Evolutionary conservation across 192 early-diverging fungal genomes (phyloP).

Genomic region (Podila epicladia): DNA sequence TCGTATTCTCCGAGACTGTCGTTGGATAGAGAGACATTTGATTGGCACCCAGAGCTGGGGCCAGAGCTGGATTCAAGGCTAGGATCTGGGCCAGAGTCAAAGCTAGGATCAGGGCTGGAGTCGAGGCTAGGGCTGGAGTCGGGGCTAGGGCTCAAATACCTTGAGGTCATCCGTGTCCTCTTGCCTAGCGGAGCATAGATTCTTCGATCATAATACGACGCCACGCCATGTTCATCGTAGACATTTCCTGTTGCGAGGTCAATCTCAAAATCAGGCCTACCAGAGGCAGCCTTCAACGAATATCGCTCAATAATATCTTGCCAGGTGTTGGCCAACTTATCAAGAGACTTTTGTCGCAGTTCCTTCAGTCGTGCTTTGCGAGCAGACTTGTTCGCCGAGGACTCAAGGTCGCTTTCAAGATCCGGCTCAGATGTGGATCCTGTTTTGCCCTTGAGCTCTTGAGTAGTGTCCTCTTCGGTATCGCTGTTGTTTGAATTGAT

Average conservation of each 20-base stretch:
- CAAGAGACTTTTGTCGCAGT: neutral
- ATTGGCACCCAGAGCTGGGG: neutral
- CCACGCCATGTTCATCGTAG: neutral
- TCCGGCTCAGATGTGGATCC: neutral
- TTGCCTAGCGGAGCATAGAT: neutral
- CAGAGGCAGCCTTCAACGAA: neutral
- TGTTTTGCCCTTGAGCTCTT: neutral
- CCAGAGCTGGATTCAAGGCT: no score
- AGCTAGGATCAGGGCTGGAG: neutral
- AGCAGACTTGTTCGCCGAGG: neutral
- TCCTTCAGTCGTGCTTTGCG: neutral
- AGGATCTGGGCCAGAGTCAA: neutral
- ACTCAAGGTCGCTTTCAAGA: neutral
- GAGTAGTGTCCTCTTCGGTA: neutral
- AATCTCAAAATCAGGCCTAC: neutral
- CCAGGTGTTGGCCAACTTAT: neutral
- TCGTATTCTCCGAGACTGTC: no score
- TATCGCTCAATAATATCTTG: neutral
- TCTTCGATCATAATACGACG: neutral
- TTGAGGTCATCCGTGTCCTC: no score
- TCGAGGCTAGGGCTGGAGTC: neutral
- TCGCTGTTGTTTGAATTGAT: neutral
- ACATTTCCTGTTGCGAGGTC: neutral
- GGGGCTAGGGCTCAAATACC: no score
- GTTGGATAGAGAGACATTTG: neutral